phyloP scores from a whole-genome alignment of 2,329 filamentous ascomycete species.

The Claviceps citrina region DNA sequence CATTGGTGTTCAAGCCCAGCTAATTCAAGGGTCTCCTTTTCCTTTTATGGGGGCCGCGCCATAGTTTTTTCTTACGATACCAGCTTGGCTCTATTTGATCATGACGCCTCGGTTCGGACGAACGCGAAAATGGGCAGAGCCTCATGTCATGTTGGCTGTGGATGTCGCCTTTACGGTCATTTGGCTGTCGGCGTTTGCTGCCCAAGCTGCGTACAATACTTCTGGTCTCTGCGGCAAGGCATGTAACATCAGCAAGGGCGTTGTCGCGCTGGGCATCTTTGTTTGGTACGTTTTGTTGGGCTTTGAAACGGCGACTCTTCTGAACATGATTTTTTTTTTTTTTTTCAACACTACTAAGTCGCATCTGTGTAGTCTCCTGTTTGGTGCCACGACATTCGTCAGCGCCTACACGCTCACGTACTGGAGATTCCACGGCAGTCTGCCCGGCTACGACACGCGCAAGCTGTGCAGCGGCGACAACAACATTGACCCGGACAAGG shows the following conservation, averaged over 20 bases:
- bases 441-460: slow-evolving; percentile 44
- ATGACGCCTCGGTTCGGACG: slow-evolving; percentile 49
- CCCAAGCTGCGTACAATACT: slow-evolving; percentile 49
- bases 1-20: no score
- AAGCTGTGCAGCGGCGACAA: slow-evolving; percentile 25
- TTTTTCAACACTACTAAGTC: no score
- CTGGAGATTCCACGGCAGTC: slow-evolving; percentile 44
- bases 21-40: no score
- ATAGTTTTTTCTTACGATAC: slow-evolving; percentile 49
- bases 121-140: slow-evolving; percentile 45
- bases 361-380: slow-evolving; percentile 41
- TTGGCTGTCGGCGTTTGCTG: slow-evolving; percentile 52
- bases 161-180: slow-evolving; percentile 43
- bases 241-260: slow-evolving; percentile 46
- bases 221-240: slow-evolving; percentile 37
- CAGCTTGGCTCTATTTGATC: slow-evolving; percentile 48
- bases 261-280: slow-evolving; percentile 48
- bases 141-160: slow-evolving; percentile 43
- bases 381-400: slow-evolving; percentile 35
- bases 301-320: no score
- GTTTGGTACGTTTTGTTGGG: slow-evolving; percentile 37
- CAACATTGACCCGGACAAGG: slow-evolving; percentile 54
- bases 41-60: background rate
- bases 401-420: slow-evolving; percentile 46
- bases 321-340: no score